Conservation (phyloP, 208 protist species). For the Histomonas meleagridis region DNA sequence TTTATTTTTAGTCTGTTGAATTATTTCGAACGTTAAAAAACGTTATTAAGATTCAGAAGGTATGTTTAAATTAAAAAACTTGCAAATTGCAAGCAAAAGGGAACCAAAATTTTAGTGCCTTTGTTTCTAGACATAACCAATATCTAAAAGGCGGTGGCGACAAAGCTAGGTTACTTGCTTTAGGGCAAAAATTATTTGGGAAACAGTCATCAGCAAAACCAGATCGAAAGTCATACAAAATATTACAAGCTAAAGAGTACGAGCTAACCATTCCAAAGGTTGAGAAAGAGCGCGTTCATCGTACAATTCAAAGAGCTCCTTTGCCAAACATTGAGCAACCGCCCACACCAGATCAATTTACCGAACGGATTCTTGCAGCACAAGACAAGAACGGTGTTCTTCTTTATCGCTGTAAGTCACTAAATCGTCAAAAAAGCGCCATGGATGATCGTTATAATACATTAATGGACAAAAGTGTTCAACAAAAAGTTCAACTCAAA, state of each 20-base stretch:
- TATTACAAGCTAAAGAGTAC: neutral
- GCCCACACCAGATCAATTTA: neutral
- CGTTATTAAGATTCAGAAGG: no score
- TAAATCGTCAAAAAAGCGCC: neutral
- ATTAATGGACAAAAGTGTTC: neutral
- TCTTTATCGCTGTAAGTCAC: neutral
- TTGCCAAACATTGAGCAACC: no score
- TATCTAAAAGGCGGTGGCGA: no score
- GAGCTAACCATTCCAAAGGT: neutral
- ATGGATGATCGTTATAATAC: neutral
- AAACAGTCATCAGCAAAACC: neutral
- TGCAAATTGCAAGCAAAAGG: no score
- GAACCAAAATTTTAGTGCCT: no score
- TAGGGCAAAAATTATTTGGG: neutral
- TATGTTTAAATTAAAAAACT: no score
- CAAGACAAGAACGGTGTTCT: conserved; percentile 13
- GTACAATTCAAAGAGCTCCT: no score
- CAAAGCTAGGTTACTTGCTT: neutral
- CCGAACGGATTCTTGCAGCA: neutral
- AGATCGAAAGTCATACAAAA: neutral
- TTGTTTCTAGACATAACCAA: no score
- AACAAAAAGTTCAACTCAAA: conserved; percentile 20
- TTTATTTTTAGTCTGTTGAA: no score
- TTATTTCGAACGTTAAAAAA: no score
- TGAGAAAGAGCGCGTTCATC: no score